Conservation (phyloP, 495 filamentous ascomycete genomes). For the Neurospora sp. region DNA sequence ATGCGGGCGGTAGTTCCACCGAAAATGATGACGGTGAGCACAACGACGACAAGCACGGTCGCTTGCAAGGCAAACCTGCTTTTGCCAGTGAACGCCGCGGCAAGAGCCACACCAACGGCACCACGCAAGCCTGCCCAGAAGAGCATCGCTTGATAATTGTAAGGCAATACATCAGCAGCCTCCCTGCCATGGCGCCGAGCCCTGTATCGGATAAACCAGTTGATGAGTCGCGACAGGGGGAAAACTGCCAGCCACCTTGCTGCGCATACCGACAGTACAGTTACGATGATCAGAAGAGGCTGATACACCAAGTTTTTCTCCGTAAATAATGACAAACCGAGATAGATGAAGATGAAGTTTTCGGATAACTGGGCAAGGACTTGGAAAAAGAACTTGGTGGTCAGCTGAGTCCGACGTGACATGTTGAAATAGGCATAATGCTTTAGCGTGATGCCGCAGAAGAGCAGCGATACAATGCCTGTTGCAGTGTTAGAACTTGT, state of each 20-base stretch:
- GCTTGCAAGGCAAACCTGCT: conserved; percentile 74
- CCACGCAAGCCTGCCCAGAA: conserved; percentile 97
- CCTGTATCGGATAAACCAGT: conserved; percentile 88
- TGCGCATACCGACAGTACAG: conserved; percentile 80
- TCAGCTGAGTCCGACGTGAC: conserved; percentile 93
- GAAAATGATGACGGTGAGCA: conserved; percentile 96
- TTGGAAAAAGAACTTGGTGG: conserved; percentile 96
- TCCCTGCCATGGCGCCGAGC: conserved; percentile 66
- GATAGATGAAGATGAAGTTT: conserved; percentile 99
- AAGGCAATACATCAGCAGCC: conserved; percentile 80
- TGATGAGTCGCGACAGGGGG: conserved; percentile 79
- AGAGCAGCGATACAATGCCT: conserved; percentile 95
- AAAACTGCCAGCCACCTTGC: conserved; percentile 92
- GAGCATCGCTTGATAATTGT: conserved; percentile 90
- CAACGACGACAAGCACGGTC: conserved; percentile 92
- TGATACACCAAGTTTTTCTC: conserved; percentile 81
- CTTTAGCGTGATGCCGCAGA: conserved; percentile 96
- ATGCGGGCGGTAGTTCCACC: conserved; percentile 97
- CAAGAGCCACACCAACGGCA: conserved; percentile 90
- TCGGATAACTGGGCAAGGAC: conserved; percentile 90
- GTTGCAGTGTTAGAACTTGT: conserved; percentile 5
- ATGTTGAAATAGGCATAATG: conserved; percentile 99
- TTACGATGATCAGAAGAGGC: conserved; percentile 89
- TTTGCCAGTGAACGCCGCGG: conserved; percentile 71
- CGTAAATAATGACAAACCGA: conserved; percentile 88